A percentile compares a stretch with the other conserved stretches of the same genome.
phyloP scores from a whole-genome alignment of 202 grass and related monocot genomes.

The Schoenoplectus triqueter region DNA sequence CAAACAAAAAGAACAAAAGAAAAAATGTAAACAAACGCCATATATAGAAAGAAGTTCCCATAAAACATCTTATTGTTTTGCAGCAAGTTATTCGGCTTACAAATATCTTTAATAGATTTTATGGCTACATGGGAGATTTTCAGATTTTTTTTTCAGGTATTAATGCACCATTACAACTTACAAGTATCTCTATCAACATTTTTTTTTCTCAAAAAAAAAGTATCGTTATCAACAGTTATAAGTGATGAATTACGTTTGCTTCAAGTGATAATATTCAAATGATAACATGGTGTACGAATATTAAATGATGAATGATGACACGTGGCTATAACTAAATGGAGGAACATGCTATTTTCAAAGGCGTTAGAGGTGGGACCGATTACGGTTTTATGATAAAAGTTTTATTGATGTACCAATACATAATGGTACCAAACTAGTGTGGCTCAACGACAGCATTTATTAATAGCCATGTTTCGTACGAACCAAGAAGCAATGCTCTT shows the following conservation, averaged over 20 bases:
- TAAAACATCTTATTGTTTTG: background rate
- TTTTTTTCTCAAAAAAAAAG: background rate
- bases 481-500: constrained; percentile 24
- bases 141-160: background rate
- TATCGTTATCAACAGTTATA: background rate
- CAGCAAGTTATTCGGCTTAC: too few species aligned
- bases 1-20: background rate
- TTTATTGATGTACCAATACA: constrained; percentile 22
- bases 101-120: background rate
- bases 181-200: background rate
- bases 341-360: constrained; percentile 4
- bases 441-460: constrained; percentile 39
- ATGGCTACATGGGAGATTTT: background rate
- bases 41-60: background rate
- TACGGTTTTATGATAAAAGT: background rate
- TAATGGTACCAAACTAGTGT: constrained; percentile 26
- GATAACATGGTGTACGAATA: background rate
- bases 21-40: too few species aligned
- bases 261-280: constrained; percentile 10
- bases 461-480: constrained; percentile 12
- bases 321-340: constrained; percentile 13
- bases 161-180: background rate
- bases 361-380: constrained; percentile 5
- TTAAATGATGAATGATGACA: constrained; percentile 29
- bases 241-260: background rate